A percentile compares a stretch with the other conserved stretches of the same genome.
phyloP scores from a whole-genome alignment of 768 basidiomycete genomes.

The Pisolithus albus region DNA sequence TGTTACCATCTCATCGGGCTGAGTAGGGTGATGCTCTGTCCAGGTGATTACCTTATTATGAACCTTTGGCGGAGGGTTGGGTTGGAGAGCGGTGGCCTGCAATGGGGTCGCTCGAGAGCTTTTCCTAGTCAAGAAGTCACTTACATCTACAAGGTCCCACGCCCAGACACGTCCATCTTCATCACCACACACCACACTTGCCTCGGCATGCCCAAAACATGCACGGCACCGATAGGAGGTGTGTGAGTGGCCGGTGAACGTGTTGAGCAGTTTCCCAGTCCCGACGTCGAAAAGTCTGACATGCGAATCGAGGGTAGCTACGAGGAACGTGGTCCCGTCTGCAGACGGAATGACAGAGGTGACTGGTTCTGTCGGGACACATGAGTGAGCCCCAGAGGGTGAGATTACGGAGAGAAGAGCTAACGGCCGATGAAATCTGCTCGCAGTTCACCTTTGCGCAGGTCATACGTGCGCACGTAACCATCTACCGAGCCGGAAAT shows the following conservation, averaged over 20 bases:
- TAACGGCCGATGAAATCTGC: slow-evolving; percentile 87
- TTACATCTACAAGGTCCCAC: slow-evolving; percentile 89
- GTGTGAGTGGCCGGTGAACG: slow-evolving; percentile 74
- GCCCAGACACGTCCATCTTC: slow-evolving; percentile 86
- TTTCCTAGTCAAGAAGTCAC: slow-evolving; percentile 12
- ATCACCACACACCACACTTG: slow-evolving; percentile 78
- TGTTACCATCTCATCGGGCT: slow-evolving; percentile 78
- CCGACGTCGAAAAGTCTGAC: slow-evolving; percentile 79
- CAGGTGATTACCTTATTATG: slow-evolving; percentile 86
- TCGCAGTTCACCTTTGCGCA: slow-evolving; percentile 86
- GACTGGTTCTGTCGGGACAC: slow-evolving; percentile 60
- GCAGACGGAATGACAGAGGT: slow-evolving; percentile 75
- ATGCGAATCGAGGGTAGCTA: slow-evolving; percentile 77
- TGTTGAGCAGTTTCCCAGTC: slow-evolving; percentile 79
- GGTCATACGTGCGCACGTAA: slow-evolving; percentile 86
- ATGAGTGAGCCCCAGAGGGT: neutral
- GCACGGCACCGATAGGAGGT: slow-evolving; percentile 71
- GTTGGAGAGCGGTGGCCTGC: slow-evolving; percentile 65
- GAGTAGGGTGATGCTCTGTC: slow-evolving; percentile 84
- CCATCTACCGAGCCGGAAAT: slow-evolving; percentile 88
- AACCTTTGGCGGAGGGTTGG: slow-evolving; percentile 67
- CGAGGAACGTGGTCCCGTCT: slow-evolving; percentile 75
- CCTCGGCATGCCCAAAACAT: slow-evolving; percentile 80
- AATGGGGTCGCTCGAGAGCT: neutral
- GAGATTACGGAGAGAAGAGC: slow-evolving; percentile 23